phyloP scores from a whole-genome alignment of 305 asterid species.

The Nicotiana rustica region DNA sequence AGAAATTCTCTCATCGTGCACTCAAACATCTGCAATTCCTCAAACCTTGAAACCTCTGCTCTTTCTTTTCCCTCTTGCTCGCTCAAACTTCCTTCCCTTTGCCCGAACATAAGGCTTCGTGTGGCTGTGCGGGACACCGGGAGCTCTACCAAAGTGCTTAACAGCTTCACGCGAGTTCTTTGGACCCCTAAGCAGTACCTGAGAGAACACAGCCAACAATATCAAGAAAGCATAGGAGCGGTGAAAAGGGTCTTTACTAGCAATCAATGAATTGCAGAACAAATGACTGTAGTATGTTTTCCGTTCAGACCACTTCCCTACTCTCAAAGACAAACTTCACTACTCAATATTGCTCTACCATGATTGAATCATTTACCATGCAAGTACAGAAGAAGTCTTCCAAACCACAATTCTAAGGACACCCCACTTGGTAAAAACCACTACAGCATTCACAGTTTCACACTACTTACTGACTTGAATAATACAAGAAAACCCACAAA shows the following conservation, averaged over 20 bases:
- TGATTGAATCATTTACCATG: neutral
- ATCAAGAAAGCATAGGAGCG: neutral
- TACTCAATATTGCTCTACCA: neutral
- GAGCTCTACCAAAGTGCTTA: constrained; percentile 93
- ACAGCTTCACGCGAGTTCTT: constrained; percentile 88
- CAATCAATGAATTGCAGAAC: neutral
- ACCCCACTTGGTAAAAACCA: neutral
- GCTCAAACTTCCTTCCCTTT: constrained; percentile 89
- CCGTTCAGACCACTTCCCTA: neutral
- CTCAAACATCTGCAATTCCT: constrained; percentile 38
- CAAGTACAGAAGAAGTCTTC: neutral
- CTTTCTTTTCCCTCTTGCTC: constrained; percentile 82
- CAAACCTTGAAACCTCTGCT: constrained; percentile 78
- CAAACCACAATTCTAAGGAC: neutral
- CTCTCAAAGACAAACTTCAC: neutral
- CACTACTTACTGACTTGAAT: neutral
- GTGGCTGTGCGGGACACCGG: constrained; percentile 95
- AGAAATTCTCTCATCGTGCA: constrained; percentile 19
- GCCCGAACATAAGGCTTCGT: constrained; percentile 87
- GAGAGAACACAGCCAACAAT: neutral
- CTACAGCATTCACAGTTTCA: neutral
- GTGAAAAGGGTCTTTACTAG: neutral
- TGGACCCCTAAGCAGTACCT: constrained; percentile 88
- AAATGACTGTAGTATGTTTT: neutral
- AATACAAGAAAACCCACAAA: neutral